Conservation (phyloP, 1,284 basidiomycete species). For the Fomitopsis schrenkii region DNA sequence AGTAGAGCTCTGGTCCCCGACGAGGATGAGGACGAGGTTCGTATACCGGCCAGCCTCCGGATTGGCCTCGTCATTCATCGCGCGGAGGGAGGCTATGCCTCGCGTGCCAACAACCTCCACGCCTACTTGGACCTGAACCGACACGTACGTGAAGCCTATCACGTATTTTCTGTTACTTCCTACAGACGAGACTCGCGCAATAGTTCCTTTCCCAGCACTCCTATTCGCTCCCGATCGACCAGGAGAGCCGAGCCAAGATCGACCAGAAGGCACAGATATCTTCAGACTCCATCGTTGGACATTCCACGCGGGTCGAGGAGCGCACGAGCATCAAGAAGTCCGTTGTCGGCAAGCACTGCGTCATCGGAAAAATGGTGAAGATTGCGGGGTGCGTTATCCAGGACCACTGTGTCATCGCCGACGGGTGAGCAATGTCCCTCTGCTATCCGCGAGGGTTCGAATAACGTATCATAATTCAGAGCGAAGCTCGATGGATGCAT, state of each 20-base stretch:
- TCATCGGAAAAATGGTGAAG: slow-evolving; percentile 84
- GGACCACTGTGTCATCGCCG: slow-evolving; percentile 86
- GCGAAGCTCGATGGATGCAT: slow-evolving; percentile 90
- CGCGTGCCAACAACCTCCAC: slow-evolving; percentile 81
- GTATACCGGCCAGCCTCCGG: slow-evolving; percentile 43
- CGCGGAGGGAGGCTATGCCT: slow-evolving; percentile 54
- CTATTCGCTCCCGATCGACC: slow-evolving; percentile 55
- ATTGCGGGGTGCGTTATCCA: slow-evolving; percentile 86
- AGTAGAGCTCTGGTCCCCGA: slow-evolving; percentile 37
- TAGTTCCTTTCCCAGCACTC: slow-evolving; percentile 51
- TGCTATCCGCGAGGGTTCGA: not conserved
- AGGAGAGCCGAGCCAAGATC: slow-evolving; percentile 59
- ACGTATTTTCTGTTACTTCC: not conserved
- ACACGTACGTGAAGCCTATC: slow-evolving; percentile 43
- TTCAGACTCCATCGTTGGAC: slow-evolving; percentile 79
- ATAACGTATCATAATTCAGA: slow-evolving; percentile 35
- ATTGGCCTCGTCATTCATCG: slow-evolving; percentile 61
- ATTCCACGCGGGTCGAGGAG: slow-evolving; percentile 81
- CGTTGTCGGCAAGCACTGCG: slow-evolving; percentile 84
- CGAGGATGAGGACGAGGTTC: slow-evolving; percentile 35
- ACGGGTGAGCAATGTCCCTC: slow-evolving; percentile 51
- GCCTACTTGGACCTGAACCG: slow-evolving; percentile 84
- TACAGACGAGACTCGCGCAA: not conserved
- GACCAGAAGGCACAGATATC: slow-evolving; percentile 85
- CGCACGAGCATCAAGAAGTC: slow-evolving; percentile 85